Evolutionary conservation across 176 grass and related monocot species (phyloP).

Genomic region (Carex pumila): DNA sequence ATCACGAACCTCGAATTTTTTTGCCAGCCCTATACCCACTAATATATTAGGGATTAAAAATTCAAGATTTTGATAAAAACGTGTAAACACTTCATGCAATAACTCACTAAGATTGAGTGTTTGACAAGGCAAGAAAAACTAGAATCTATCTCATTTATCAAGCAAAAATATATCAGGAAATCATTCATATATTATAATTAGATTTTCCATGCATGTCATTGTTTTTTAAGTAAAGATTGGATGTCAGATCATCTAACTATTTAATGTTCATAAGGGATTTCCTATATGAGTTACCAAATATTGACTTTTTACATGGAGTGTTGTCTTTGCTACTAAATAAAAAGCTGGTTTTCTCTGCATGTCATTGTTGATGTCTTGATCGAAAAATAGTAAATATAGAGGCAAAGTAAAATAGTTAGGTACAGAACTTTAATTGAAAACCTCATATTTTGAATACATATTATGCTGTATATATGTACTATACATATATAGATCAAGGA

Average conservation of each 20-base stretch:
- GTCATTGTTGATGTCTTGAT: background rate
- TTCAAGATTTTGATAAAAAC: background rate
- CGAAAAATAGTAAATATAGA: background rate
- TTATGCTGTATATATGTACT: no score
- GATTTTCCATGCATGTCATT: background rate
- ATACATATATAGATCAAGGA: no score
- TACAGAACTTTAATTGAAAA: background rate
- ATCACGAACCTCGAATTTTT: no score
- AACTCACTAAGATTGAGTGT: background rate
- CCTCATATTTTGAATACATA: background rate
- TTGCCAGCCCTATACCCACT: no score
- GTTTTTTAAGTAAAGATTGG: background rate
- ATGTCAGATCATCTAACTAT: no score
- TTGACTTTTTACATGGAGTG: no score
- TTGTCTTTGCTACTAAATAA: no score
- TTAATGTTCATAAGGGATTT: no score
- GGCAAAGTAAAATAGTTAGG: background rate
- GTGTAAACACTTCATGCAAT: background rate
- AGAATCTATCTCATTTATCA: background rate
- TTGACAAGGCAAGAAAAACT: background rate
- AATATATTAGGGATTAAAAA: background rate
- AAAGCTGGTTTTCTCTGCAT: background rate
- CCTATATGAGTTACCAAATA: no score
- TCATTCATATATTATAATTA: background rate
- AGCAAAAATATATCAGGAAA: background rate